Conservation (phyloP, 164 flowering plant genomes). For the Hamamelis virginiana region DNA sequence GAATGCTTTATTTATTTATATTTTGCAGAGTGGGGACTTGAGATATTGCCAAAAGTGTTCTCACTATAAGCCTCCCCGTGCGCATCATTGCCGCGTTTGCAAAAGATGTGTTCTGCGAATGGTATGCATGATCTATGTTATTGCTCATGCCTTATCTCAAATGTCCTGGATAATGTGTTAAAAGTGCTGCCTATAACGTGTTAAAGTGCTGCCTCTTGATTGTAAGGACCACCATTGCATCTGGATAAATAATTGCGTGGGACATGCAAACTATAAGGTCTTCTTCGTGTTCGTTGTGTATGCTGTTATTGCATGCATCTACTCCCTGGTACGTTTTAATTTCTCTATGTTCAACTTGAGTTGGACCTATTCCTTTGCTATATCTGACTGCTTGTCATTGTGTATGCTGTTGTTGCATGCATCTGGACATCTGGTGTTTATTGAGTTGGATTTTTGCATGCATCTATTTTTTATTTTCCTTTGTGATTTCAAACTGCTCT, state of each 20-base stretch:
- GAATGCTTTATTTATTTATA: too few relatives aligned
- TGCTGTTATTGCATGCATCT: slow-evolving; percentile 70
- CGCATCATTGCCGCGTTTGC: slow-evolving; percentile 96
- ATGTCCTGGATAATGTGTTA: slow-evolving; percentile 18
- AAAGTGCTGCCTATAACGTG: slow-evolving; percentile 27
- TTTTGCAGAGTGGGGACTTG: slow-evolving; percentile 88
- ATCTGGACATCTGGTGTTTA: too few relatives aligned
- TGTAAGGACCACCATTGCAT: slow-evolving; percentile 95
- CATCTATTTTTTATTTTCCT: neutral
- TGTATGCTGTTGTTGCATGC: neutral
- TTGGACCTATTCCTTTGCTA: slow-evolving; percentile 6
- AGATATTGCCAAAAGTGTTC: slow-evolving; percentile 96
- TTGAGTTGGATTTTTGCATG: too few relatives aligned
- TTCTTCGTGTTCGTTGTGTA: slow-evolving; percentile 80
- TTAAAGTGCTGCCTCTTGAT: slow-evolving; percentile 30
- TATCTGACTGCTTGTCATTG: neutral
- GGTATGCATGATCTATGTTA: slow-evolving; percentile 48
- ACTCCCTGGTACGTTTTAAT: slow-evolving; percentile 67
- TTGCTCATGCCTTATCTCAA: slow-evolving; percentile 12
- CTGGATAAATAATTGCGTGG: slow-evolving; percentile 95
- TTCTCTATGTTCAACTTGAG: neutral
- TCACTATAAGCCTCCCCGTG: slow-evolving; percentile 87
- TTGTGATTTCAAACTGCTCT: neutral
- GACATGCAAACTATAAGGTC: slow-evolving; percentile 87
- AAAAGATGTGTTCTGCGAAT: slow-evolving; percentile 89